phyloP scores from a whole-genome alignment of 23 red algal genomes.

The Agarophyton chilense region DNA sequence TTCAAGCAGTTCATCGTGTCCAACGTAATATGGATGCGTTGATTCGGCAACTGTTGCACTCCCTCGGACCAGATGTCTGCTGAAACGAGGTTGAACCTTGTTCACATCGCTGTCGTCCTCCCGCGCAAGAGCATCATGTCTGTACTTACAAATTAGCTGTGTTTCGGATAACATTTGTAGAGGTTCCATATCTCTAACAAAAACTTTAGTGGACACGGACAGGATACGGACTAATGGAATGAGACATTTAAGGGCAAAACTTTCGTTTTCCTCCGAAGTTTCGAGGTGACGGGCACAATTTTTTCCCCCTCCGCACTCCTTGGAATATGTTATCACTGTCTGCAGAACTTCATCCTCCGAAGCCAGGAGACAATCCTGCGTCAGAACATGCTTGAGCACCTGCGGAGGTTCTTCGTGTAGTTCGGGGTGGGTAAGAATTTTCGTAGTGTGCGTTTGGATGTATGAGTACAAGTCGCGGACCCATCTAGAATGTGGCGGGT shows the following conservation, averaged over 20 bases:
- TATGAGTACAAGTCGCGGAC: constrained; percentile 31
- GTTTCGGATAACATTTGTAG: constrained; percentile 10
- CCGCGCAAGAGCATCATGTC: constrained; percentile 40
- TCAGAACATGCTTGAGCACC: constrained; percentile 32
- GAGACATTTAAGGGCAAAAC: constrained; percentile 7
- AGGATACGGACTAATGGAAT: constrained; percentile 39
- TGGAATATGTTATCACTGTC: constrained; percentile 10
- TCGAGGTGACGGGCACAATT: neutral
- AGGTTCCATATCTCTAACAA: constrained; percentile 40
- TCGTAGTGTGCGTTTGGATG: constrained; percentile 27
- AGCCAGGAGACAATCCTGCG: constrained; percentile 10
- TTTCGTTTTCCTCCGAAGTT: neutral
- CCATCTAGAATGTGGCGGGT: neutral
- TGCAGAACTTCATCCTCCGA: constrained; percentile 37
- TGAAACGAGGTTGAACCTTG: neutral
- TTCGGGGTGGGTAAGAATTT: constrained; percentile 21
- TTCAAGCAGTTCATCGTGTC: constrained; percentile 35
- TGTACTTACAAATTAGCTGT: constrained; percentile 45
- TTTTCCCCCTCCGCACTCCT: neutral
- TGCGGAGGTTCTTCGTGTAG: constrained; percentile 18
- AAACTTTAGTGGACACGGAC: constrained; percentile 35
- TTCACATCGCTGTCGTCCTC: neutral
- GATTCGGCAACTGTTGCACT: constrained; percentile 40
- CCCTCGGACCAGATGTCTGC: neutral
- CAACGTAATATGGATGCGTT: constrained; percentile 44